phyloP scores from a whole-genome alignment of 108 stramenopile species.

The Nitzschia sp. region DNA sequence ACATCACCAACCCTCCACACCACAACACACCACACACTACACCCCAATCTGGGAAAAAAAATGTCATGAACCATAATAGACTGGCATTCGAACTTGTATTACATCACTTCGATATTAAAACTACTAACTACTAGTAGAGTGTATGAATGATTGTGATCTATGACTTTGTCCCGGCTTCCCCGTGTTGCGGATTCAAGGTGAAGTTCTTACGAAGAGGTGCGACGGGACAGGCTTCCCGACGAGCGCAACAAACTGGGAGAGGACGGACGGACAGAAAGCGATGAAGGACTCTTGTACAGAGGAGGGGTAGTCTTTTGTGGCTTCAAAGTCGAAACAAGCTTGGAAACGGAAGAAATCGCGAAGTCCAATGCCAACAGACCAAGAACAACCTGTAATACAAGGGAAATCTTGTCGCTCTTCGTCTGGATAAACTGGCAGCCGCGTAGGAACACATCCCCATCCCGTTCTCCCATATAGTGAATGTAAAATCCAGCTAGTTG shows the following conservation, averaged over 20 bases:
- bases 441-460: neutral
- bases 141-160: no score
- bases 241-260: slow-evolving; percentile 26
- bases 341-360: slow-evolving; percentile 6
- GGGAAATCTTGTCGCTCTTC: slow-evolving; percentile 14
- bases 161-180: no score
- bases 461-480: neutral
- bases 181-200: no score
- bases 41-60: no score
- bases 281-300: slow-evolving; percentile 4
- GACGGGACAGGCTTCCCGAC: slow-evolving; percentile 10
- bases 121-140: no score
- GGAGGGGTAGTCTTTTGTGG: neutral
- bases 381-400: slow-evolving; percentile 15
- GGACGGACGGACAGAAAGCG: slow-evolving; percentile 1
- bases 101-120: no score
- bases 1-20: no score
- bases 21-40: no score
- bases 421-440: slow-evolving; percentile 9
- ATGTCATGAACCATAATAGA: no score
- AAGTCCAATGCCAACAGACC: slow-evolving; percentile 21
- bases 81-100: no score
- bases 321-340: neutral
- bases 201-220: neutral
- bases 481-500: neutral